Base-by-base conservation (phyloP, 2,329 filamentous ascomycete genomes). In the Penicillium sp. region DNA sequence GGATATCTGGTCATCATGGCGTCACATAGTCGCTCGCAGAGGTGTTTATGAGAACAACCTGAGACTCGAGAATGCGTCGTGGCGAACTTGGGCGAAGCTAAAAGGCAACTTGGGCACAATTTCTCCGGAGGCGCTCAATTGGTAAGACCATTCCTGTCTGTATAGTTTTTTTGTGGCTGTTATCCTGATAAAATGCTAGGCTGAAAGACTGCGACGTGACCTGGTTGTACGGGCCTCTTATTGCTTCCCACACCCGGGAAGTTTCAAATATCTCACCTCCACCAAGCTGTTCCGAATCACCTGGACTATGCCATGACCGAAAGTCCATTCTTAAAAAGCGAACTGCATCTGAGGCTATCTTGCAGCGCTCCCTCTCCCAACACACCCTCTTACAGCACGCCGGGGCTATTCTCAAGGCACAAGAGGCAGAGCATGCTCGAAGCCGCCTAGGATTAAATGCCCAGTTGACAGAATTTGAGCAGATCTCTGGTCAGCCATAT, bases 1-100 rank as follows among this genome's bases (percentile, higher is more conserved):
- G 76, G 94, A 99, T 77, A 96, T 98, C 29, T 98, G 93, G 93
- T 90, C 91, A 6, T 97, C 94, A 1, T 98, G 95, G 95, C 89
- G 93, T 73, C 95, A 96, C 74, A 92, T 98, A 69, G 88, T 93
- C 17, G 89, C 91, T 30, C 91, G 92, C 71, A 85, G 90, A 70
- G 88, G 88, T 63, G 86, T 91, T 57, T 96, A 96, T 67, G 88
- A 87, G 69, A 94, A 97, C 75, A 87, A 90, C 41, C 89, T 89
- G 38, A 85, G 95, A 54, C 79, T 98, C 31, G 95, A 98, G 77
- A 98, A 99, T 77, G 95, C 95, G 3, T 97, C 93, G 0, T 99
- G 95, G 95, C 86, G 95, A 74, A 95, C 93, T 1, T 98, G 95
- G 95, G 91, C 92, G 75, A 98, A 98, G 78, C 85, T 91, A 53